A percentile compares a stretch with the other conserved stretches of the same genome.
phyloP scores from a whole-genome alignment of 345 rosid genomes.

The Erucastrum elatum region DNA sequence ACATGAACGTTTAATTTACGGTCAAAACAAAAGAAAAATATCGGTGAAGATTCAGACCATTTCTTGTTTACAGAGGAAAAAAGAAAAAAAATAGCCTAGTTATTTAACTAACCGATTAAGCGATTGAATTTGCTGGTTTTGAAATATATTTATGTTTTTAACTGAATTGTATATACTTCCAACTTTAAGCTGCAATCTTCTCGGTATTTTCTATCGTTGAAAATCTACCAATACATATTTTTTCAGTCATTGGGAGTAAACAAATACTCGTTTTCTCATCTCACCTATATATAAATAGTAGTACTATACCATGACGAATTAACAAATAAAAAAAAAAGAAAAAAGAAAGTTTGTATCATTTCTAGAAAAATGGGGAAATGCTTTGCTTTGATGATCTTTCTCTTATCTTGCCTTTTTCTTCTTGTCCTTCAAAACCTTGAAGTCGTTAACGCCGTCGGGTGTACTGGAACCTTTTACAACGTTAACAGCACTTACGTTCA shows the following conservation, averaged over 20 bases:
- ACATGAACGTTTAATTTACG: neutral
- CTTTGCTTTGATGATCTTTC: neutral
- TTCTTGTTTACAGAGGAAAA: neutral
- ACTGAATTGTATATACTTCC: neutral
- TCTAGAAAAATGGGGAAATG: neutral
- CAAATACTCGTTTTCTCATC: neutral
- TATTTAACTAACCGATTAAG: neutral
- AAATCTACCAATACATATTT: neutral
- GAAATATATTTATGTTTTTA: neutral
- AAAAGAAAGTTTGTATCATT: neutral
- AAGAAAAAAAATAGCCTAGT: neutral
- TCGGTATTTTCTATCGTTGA: neutral
- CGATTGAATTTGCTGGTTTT: neutral
- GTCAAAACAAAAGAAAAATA: neutral
- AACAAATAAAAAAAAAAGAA: neutral
- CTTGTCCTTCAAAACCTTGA: neutral
- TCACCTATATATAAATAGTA: neutral
- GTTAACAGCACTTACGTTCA: neutral
- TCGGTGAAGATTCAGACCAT: neutral
- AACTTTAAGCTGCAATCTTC: neutral
- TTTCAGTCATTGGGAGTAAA: neutral
- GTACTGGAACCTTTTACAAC: neutral
- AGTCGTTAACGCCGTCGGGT: neutral
- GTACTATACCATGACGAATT: neutral
- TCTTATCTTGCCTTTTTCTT: neutral